Evolutionary conservation across 2,329 filamentous ascomycete species (phyloP).

Genomic region (Aspergillus sclerotialis): DNA sequence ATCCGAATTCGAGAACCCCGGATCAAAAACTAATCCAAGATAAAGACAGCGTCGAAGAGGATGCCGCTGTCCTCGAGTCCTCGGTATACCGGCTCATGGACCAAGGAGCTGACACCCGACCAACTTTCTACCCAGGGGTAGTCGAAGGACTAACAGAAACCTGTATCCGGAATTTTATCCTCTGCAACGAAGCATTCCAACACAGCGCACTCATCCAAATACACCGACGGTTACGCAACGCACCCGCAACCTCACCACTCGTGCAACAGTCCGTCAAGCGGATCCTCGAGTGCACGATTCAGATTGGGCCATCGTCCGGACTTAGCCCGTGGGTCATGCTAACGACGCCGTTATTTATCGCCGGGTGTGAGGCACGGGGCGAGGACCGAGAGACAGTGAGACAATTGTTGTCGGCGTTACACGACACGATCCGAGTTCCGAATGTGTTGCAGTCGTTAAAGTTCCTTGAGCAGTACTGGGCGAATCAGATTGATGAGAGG

Average conservation of each 20-base stretch:
- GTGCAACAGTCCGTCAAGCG: slow-evolving; percentile 30
- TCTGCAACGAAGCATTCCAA: slow-evolving; percentile 39
- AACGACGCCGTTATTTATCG: slow-evolving; percentile 38
- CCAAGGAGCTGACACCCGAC: slow-evolving; percentile 19
- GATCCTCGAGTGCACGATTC: slow-evolving; percentile 32
- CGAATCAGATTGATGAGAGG: slow-evolving; percentile 23
- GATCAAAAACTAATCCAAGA: slow-evolving; percentile 10
- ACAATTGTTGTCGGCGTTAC: slow-evolving; percentile 25
- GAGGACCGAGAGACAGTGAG: slow-evolving; percentile 29
- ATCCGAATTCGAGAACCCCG: slow-evolving; percentile 13
- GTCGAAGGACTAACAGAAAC: slow-evolving; percentile 24
- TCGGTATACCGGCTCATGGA: slow-evolving; percentile 29
- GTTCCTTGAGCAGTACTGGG: slow-evolving; percentile 35
- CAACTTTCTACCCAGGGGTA: slow-evolving; percentile 31
- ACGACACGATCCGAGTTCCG: slow-evolving; percentile 34
- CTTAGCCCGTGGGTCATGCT: slow-evolving; percentile 37
- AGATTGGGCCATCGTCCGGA: slow-evolving; percentile 32
- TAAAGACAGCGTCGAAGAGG: slow-evolving; percentile 15
- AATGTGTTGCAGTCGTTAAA: slow-evolving; percentile 36
- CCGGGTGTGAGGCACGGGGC: slow-evolving; percentile 34
- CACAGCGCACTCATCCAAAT: slow-evolving; percentile 39
- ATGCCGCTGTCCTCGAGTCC: slow-evolving; percentile 26
- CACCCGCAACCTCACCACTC: slow-evolving; percentile 19
- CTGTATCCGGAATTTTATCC: slow-evolving; percentile 28
- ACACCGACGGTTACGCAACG: slow-evolving; percentile 29